Percentiles rank a stretch among this genome's conserved stretches.
Evolutionary conservation across 257 asterid genomes (phyloP).

Genomic region (Lavandula angustifolia): DNA sequence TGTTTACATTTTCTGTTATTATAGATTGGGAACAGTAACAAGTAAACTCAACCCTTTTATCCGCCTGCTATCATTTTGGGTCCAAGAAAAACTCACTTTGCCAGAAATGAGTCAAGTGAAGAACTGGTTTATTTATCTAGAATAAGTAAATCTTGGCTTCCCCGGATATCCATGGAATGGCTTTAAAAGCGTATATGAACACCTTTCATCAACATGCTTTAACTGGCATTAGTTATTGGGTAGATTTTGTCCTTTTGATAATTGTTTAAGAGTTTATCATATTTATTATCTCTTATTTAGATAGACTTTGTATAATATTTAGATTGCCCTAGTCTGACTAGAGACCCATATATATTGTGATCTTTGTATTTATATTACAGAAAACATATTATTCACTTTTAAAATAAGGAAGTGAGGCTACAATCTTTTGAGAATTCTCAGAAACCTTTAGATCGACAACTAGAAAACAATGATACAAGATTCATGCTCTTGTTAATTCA

Average conservation of each 20-base stretch:
- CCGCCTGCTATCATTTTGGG: conserved; percentile 16
- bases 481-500: conserved; percentile 15
- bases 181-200: conserved; percentile 18
- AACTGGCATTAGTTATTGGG: neutral
- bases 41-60: neutral
- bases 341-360: no score
- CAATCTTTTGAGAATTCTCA: conserved; percentile 18
- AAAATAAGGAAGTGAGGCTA: conserved; percentile 5
- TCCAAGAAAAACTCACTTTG: conserved; percentile 11
- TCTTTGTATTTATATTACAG: no score
- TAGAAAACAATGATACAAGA: neutral
- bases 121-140: conserved; percentile 22
- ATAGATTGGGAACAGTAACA: neutral
- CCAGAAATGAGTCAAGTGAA: neutral
- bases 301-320: no score
- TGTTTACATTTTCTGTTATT: conserved; percentile 22
- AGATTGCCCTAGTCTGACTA: no score
- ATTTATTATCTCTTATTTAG: no score
- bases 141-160: conserved; percentile 23
- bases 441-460: neutral
- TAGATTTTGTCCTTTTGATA: conserved; percentile 2
- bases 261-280: no score
- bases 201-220: conserved; percentile 9
- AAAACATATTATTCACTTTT: no score
- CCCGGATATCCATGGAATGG: conserved; percentile 13